phyloP scores from a whole-genome alignment of 768 basidiomycete genomes.

The Mycena latifolia region DNA sequence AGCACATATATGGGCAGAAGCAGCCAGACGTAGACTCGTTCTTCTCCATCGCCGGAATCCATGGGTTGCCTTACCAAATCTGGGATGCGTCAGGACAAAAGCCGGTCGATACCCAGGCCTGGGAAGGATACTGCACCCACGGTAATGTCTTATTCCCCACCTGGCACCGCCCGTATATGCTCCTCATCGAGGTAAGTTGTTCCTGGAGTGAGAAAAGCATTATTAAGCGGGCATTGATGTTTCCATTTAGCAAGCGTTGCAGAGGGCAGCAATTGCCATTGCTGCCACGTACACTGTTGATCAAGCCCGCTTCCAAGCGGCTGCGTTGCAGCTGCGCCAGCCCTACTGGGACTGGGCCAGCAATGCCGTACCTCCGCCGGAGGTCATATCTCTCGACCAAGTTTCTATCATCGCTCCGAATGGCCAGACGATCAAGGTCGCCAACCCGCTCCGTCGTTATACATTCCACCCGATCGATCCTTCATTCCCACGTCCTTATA shows the following conservation, averaged over 20 bases:
- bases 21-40: conserved; percentile 55
- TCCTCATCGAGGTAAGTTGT: conserved; percentile 59
- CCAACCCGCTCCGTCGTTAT: conserved; percentile 52
- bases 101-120: conserved; percentile 40
- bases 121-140: conserved; percentile 70
- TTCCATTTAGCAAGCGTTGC: conserved; percentile 58
- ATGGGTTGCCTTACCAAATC: conserved; percentile 59
- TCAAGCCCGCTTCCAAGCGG: conserved; percentile 45
- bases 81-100: conserved; percentile 57
- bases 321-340: conserved; percentile 51
- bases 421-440: conserved; percentile 42
- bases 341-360: conserved; percentile 69
- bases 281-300: conserved; percentile 55
- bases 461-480: conserved; percentile 48
- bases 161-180: conserved; percentile 67
- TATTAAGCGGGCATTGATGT: background rate
- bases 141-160: conserved; percentile 66
- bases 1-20: conserved; percentile 45
- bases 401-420: conserved; percentile 50
- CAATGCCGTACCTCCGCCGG: conserved; percentile 51
- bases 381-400: conserved; percentile 49
- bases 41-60: conserved; percentile 63
- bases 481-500: conserved; percentile 47
- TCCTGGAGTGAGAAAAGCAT: background rate
- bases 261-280: conserved; percentile 53